Evolutionary conservation across 2,329 filamentous ascomycete species (phyloP), one percentile per base, ranked within the genome.

Genomic region (Cryphonectria nitschkei): DNA sequence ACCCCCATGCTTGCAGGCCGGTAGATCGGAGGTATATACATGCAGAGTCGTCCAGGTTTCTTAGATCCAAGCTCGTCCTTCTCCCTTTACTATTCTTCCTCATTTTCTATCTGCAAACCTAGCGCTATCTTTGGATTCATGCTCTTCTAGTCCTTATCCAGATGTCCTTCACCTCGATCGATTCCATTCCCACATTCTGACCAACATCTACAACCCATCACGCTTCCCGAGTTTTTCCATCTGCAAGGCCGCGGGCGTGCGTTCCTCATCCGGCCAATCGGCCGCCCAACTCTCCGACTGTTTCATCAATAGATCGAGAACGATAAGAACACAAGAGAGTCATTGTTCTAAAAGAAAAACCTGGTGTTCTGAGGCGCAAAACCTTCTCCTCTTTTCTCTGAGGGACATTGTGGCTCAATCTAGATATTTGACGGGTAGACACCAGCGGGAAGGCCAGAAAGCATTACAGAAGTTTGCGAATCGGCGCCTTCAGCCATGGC

Each of bases 11-110:
- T 22, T 22, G 29, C 29, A 58, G 14, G 34, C 29, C 54, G 54
- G 46, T 29, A 65, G 19, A 32, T 61, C 41, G 22, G 41, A 29
- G 46, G 46, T 65, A 65, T 54, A 65, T 65, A 65, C 64, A 39
- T 54, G 22, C 29, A 52, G 64, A 9, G 37, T 46, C 29, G 43
- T 56, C 43, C 46, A 34, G 19, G 19, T 39, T 39, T 34, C 32
- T n/a, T 50, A 19, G 46, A 22, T n/a, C 58, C 4, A 34, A 19
- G 34, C 2, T 39, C 58, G 2, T 11, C 22, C 58, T 39, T 34
- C 34, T 29, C 41, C 5, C 52, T 56, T 50, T 50, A 50, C 16
- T 2, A 50, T 32, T 58, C 14, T 19, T 58, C 26, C 54, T 32
- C n/a, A 16, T 5, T 58, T 7, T 58, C 3, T 19, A 8, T 3